Conservation (phyloP, 441 rosid genomes). For the Flueggea neowawraea region DNA sequence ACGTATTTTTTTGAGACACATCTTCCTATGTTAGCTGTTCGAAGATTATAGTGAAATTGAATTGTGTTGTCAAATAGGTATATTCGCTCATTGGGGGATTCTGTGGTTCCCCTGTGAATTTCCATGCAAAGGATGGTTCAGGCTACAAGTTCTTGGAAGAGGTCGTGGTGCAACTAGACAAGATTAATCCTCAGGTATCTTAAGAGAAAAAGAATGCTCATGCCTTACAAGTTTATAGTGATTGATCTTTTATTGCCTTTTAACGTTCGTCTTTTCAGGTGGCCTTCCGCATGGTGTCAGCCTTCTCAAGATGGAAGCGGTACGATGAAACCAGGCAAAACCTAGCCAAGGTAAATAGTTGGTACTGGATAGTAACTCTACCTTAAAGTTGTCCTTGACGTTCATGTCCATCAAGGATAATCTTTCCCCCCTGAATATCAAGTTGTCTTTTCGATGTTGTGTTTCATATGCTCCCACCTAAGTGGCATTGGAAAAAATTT, state of each 20-base stretch:
- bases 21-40: no score
- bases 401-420: no score
- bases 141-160: constrained; percentile 97
- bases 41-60: background rate
- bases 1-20: no score
- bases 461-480: no score
- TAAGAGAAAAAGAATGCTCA: background rate
- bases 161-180: constrained; percentile 83
- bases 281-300: constrained; percentile 92
- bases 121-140: constrained; percentile 94
- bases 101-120: constrained; percentile 82
- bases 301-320: constrained; percentile 97
- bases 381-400: no score
- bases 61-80: constrained; percentile 34
- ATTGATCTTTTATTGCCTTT: background rate
- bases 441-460: no score
- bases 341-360: constrained; percentile 64
- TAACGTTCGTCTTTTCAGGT: constrained; percentile 38
- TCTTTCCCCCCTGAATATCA: no score
- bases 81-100: constrained; percentile 89
- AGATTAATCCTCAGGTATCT: constrained; percentile 87
- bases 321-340: constrained; percentile 78
- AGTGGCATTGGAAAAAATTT: background rate
- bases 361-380: no score
- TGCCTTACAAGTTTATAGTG: background rate